Percentiles rank a stretch among this genome's conserved stretches.
These are phyloP conservation scores for Zymoseptoria tritici DNA, from an alignment of 2,329 filamentous ascomycete genomes.

Conservation along the genomic window DNA sequence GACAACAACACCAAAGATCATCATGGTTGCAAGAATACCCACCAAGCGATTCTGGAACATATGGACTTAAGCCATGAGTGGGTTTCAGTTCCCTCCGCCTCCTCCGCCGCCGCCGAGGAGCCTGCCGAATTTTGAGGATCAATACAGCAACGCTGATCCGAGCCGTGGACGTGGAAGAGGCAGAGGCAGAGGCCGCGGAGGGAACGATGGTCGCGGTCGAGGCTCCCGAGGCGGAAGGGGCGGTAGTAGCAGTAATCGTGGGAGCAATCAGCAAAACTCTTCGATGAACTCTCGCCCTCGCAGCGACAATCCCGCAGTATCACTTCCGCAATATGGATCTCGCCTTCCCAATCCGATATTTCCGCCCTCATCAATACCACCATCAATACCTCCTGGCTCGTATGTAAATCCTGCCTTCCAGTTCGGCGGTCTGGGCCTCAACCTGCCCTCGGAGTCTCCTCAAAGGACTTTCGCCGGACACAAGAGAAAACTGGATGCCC, in stretches of 20 bases:
- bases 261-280: background rate
- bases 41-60: background rate
- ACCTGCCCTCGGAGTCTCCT: slow-evolving; percentile 3
- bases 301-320: background rate
- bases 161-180: slow-evolving; percentile 23
- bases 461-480: slow-evolving; percentile 21
- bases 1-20: background rate
- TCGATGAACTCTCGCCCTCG: background rate
- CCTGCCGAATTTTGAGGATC: slow-evolving; percentile 13
- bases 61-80: slow-evolving; percentile 11
- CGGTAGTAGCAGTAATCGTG: background rate
- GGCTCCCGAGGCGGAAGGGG: slow-evolving; percentile 6
- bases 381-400: slow-evolving; percentile 20
- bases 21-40: background rate
- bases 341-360: background rate
- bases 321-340: background rate
- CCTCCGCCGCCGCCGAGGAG: slow-evolving; percentile 36
- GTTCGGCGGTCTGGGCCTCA: background rate
- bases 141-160: slow-evolving; percentile 14
- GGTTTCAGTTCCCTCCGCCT: slow-evolving; percentile 43
- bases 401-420: slow-evolving; percentile 27
- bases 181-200: slow-evolving; percentile 26
- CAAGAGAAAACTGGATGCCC: slow-evolving; percentile 29
- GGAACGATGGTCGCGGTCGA: slow-evolving; percentile 8
- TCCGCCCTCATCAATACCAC: background rate